These are phyloP conservation scores for Drechslerella coelobrocha DNA, from an alignment of 2,329 filamentous ascomycete species.

Conservation along the genomic window DNA sequence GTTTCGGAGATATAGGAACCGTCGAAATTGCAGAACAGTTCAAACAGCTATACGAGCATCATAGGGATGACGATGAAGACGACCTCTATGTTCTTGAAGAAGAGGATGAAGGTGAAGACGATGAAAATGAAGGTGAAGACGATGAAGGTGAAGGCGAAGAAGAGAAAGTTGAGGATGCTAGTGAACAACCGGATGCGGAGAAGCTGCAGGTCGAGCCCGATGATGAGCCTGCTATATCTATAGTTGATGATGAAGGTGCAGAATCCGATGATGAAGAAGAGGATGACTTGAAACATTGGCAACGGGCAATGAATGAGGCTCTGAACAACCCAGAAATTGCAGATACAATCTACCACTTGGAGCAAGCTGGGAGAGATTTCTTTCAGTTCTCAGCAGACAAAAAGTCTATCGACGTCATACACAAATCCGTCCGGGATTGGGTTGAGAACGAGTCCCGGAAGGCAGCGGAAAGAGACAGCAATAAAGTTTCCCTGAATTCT, in stretches of 20 bases:
- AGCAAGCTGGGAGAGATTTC: slow-evolving; percentile 46
- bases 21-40: slow-evolving; percentile 49
- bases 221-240: slow-evolving; percentile 28
- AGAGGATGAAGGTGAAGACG: slow-evolving; percentile 10
- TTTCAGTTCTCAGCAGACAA: slow-evolving; percentile 46
- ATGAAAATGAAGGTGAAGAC: background rate
- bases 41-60: slow-evolving; percentile 31
- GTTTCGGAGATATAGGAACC: slow-evolving; percentile 33
- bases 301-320: slow-evolving; percentile 19
- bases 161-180: background rate
- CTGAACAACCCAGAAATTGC: slow-evolving; percentile 45
- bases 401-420: slow-evolving; percentile 40
- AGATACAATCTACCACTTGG: slow-evolving; percentile 45
- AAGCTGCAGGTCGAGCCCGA: slow-evolving; percentile 6
- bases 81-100: background rate
- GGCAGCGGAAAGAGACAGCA: slow-evolving; percentile 30
- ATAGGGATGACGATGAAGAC: slow-evolving; percentile 10
- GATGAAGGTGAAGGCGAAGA: background rate
- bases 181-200: background rate
- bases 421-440: slow-evolving; percentile 49
- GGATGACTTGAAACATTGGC: slow-evolving; percentile 15
- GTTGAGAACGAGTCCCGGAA: slow-evolving; percentile 42
- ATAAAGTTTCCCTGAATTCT: slow-evolving; percentile 29
- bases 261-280: slow-evolving; percentile 4
- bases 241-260: slow-evolving; percentile 15